Base-by-base conservation (phyloP, 164 flowering plant genomes). In the Chimonanthus salicifolius region DNA sequence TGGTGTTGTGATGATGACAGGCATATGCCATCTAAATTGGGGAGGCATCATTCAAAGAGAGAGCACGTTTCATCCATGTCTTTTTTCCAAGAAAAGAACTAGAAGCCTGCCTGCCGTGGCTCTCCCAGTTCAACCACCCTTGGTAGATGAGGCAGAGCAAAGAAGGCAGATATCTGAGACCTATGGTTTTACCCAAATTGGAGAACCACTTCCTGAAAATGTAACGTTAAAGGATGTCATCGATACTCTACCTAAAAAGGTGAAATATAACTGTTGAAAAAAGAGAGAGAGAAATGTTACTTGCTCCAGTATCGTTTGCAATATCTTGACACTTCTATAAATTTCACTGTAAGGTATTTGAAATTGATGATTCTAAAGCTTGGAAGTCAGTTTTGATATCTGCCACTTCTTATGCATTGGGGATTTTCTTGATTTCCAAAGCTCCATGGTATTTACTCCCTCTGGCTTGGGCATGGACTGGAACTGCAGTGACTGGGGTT, bases 381-480 rank as follows among this genome's bases (percentile, higher is more conserved):
- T 92, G 92, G 98, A 88, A 79, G 75, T 80, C 97, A 20, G 90
- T 95, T 75, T 78, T 92, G 66, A 80, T 82, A 79, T 88, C 97
- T 5, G 85, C 82, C 48, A 83, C 85, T 72, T 89, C 96, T 13
- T 92, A 90, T 82, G 87, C 94, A 3, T 79, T 95, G 86, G 98
- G 98, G 49, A 81, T 92, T 64, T 82, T 87, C 75, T 80, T 91
- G 94, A 89, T 95, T 69, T 69, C 98, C 67, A 93, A 95, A 82
- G 82, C 94, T 43, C 98, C 99, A 49, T 95, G 99, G 99, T 95
- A 91, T 83, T 83, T 95, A 63, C 98, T 95, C 85, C 99, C 99
- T 71, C 78, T 95, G 73, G 96, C 99, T 69, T 95, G 99, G 98
- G 99, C 94, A 60, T 93, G 97, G 97, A 93, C 98, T 33, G 98